Percentiles rank a stretch among this genome's conserved stretches.
Evolutionary conservation across 805 yeast genomes (phyloP).

Genomic region (Blastobotrys peoriensis): DNA sequence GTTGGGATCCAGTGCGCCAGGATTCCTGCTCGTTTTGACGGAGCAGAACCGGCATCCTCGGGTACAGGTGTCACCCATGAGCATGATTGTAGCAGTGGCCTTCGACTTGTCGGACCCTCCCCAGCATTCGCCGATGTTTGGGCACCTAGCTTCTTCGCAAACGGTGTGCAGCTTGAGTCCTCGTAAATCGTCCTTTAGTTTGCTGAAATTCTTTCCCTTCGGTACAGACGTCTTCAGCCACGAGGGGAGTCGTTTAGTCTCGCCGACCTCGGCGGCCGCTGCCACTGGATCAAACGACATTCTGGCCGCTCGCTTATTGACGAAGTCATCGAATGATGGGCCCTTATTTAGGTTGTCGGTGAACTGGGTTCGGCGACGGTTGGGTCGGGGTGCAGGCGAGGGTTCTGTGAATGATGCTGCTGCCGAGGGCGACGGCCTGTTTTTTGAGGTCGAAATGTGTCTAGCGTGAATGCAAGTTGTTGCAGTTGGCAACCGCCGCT

Average conservation of each 20-base stretch:
- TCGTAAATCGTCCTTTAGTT: conserved; percentile 76
- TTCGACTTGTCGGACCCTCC: conserved; percentile 87
- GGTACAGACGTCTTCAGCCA: conserved; percentile 98
- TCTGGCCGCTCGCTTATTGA: conserved; percentile 72
- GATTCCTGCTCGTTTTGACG: conserved; percentile 85
- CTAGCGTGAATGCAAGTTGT: too few species aligned
- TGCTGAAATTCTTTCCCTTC: conserved; percentile 80
- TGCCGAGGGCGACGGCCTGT: neutral
- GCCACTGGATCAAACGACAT: conserved; percentile 59
- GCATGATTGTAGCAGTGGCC: conserved; percentile 96
- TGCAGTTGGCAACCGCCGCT: too few species aligned
- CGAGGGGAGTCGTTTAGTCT: conserved; percentile 61
- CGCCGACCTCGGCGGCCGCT: conserved; percentile 29
- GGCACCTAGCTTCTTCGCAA: conserved; percentile 98
- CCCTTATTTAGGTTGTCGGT: conserved; percentile 71
- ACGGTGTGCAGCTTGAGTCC: conserved; percentile 90
- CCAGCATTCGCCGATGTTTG: conserved; percentile 99
- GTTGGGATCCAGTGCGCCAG: conserved; percentile 85
- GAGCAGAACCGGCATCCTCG: conserved; percentile 99
- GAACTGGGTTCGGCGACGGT: conserved; percentile 50
- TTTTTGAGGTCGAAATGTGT: neutral
- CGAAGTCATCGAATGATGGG: conserved; percentile 89
- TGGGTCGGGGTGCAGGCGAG: neutral
- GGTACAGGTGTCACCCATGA: conserved; percentile 97
- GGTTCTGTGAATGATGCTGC: neutral